A percentile compares a stretch with the other conserved stretches of the same genome.
These are phyloP conservation scores for Orbilia ellipsospora DNA, from an alignment of 2,329 filamentous ascomycete genomes.

Conservation along the genomic window DNA sequence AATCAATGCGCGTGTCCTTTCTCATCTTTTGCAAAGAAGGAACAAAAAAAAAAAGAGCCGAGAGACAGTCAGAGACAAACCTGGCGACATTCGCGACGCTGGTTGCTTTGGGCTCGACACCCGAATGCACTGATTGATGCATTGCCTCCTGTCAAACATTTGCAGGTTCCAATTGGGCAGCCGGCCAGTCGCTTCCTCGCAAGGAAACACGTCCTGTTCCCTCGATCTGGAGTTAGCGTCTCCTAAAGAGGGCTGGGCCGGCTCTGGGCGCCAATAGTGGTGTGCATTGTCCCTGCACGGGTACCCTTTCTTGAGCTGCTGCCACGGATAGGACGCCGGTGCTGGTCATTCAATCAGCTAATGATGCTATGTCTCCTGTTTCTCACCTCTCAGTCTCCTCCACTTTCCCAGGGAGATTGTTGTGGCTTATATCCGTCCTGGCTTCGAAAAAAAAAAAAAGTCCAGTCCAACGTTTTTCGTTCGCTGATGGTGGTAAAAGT, in stretches of 20 bases:
- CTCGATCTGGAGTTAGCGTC: slow-evolving; percentile 39
- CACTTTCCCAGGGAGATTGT: slow-evolving; percentile 54
- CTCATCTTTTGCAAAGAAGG: background rate
- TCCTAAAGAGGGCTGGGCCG: slow-evolving; percentile 44
- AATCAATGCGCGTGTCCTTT: background rate
- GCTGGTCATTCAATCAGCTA: too few relatives aligned
- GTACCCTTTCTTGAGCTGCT: slow-evolving; percentile 21
- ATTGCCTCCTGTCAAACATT: slow-evolving; percentile 53
- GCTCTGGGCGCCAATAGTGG: slow-evolving; percentile 43
- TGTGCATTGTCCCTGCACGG: slow-evolving; percentile 31
- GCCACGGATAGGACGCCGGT: background rate
- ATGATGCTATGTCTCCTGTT: slow-evolving; percentile 31
- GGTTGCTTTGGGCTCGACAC: slow-evolving; percentile 9
- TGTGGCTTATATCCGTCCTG: slow-evolving; percentile 56
- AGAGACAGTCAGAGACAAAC: slow-evolving; percentile 5
- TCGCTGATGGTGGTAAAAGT: slow-evolving; percentile 6
- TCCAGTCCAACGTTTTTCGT: slow-evolving; percentile 14
- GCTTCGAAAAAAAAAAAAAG: slow-evolving; percentile 22
- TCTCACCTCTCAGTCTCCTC: slow-evolving; percentile 46
- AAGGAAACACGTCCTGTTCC: slow-evolving; percentile 51
- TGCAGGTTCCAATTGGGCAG: slow-evolving; percentile 31
- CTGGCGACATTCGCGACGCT: slow-evolving; percentile 39
- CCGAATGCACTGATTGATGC: slow-evolving; percentile 12
- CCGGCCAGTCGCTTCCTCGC: slow-evolving; percentile 46
- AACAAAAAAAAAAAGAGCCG: slow-evolving; percentile 20